Evolutionary conservation across 2,329 filamentous ascomycete species (phyloP).

Genomic region (Fusarium irregulare): DNA sequence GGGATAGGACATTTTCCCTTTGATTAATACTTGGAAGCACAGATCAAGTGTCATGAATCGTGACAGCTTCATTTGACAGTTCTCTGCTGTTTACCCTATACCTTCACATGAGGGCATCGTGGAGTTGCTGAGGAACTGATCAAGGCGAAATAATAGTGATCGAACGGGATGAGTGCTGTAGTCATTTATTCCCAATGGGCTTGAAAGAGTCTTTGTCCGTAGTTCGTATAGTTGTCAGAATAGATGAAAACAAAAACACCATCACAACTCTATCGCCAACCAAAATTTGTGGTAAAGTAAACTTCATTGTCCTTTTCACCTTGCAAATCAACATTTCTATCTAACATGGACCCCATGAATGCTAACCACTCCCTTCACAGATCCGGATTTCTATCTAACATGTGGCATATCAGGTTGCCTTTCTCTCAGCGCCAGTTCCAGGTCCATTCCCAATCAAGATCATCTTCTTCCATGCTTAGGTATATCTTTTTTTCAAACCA

Average conservation of each 20-base stretch:
- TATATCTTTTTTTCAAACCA: constrained; percentile 35
- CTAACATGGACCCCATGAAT: constrained; percentile 34
- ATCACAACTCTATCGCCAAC: not conserved
- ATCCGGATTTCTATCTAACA: constrained; percentile 32
- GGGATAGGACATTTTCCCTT: not conserved
- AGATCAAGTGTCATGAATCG: not conserved
- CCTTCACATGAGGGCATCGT: not conserved
- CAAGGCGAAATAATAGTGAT: not conserved
- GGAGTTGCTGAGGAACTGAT: not conserved
- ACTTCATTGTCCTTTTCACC: constrained; percentile 7
- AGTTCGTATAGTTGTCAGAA: no score
- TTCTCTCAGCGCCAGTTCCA: constrained; percentile 17
- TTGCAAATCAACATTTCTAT: constrained; percentile 32
- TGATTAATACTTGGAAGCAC: not conserved
- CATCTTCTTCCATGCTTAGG: constrained; percentile 15
- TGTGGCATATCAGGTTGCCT: constrained; percentile 22
- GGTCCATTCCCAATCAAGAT: constrained; percentile 14
- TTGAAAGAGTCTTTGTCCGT: fast-evolving
- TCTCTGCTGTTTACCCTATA: not conserved
- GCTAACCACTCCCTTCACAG: constrained; percentile 22
- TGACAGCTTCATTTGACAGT: not conserved
- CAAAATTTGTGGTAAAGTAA: not conserved
- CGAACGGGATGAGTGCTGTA: not conserved
- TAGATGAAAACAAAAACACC: not conserved
- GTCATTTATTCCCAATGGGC: not conserved